Conservation (phyloP, 2,329 filamentous ascomycete genomes). For the Zarea fungicola region DNA sequence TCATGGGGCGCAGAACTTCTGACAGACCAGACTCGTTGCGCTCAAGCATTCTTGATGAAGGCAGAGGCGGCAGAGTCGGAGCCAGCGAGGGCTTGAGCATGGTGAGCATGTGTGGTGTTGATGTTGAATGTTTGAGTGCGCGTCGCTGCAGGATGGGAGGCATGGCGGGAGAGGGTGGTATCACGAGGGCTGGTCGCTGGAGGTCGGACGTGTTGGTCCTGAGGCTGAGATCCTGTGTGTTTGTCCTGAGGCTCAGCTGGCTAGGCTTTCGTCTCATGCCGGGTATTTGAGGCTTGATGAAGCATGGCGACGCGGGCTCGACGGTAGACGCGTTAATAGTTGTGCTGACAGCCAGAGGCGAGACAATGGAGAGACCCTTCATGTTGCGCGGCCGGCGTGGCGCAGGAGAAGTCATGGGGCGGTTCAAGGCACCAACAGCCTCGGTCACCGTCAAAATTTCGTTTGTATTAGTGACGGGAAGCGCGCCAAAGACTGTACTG, state of each 20-base stretch:
- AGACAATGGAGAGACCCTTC: conserved; percentile 77
- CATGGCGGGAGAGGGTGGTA: conserved; percentile 51
- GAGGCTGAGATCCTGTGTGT: conserved; percentile 57
- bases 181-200: conserved; percentile 44
- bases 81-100: conserved; percentile 50
- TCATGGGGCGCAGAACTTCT: conserved; percentile 50
- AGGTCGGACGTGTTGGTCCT: conserved; percentile 64
- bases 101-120: conserved; percentile 61
- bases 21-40: conserved; percentile 58
- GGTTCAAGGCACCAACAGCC: conserved; percentile 34
- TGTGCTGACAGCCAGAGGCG: conserved; percentile 43
- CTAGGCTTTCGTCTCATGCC: conserved; percentile 69
- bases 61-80: conserved; percentile 48
- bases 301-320: conserved; percentile 67
- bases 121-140: conserved; percentile 62
- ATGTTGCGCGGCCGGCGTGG: conserved; percentile 73
- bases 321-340: conserved; percentile 49
- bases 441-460: conserved; percentile 40
- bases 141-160: conserved; percentile 57
- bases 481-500: conserved; percentile 49
- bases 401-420: conserved; percentile 63
- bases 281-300: conserved; percentile 74
- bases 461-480: conserved; percentile 27
- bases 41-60: conserved; percentile 55
- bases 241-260: conserved; percentile 71